Percentiles rank a stretch among this genome's conserved stretches.
phyloP scores from a whole-genome alignment of 129 eudicot species.

The Flaveria bidentis region DNA sequence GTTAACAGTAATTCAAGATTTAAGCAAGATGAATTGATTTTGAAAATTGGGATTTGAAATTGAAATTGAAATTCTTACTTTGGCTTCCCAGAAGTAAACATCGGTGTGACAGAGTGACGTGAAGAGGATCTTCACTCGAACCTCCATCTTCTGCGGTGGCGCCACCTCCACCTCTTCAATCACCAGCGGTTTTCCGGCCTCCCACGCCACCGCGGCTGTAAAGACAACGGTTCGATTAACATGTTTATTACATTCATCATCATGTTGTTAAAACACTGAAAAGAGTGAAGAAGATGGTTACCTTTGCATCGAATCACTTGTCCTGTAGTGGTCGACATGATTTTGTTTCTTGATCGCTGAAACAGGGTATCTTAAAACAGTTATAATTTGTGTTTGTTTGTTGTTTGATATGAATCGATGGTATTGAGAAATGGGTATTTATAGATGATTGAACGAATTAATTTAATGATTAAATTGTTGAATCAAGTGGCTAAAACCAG shows the following conservation, averaged over 20 bases:
- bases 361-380: not conserved
- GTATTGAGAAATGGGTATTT: slow-evolving; percentile 18
- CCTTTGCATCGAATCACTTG: slow-evolving; percentile 70
- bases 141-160: slow-evolving; percentile 83
- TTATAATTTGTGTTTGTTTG: no score
- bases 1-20: not conserved
- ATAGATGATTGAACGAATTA: no score
- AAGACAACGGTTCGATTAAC: no score
- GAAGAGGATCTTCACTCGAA: slow-evolving; percentile 70
- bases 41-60: no score
- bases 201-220: slow-evolving; percentile 89
- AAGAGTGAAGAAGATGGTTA: not conserved
- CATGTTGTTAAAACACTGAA: no score
- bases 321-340: slow-evolving; percentile 42
- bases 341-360: slow-evolving; percentile 14
- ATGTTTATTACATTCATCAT: no score
- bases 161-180: slow-evolving; percentile 85
- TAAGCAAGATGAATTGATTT: not conserved
- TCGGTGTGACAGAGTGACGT: slow-evolving; percentile 81
- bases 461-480: no score
- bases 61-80: slow-evolving; percentile 35
- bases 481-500: no score
- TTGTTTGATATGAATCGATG: slow-evolving; percentile 12
- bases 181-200: slow-evolving; percentile 82
- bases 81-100: slow-evolving; percentile 93